Evolutionary conservation across 768 basidiomycete genomes (phyloP), one percentile per base, ranked within the genome.

Genomic region (Lyophyllum semitale): DNA sequence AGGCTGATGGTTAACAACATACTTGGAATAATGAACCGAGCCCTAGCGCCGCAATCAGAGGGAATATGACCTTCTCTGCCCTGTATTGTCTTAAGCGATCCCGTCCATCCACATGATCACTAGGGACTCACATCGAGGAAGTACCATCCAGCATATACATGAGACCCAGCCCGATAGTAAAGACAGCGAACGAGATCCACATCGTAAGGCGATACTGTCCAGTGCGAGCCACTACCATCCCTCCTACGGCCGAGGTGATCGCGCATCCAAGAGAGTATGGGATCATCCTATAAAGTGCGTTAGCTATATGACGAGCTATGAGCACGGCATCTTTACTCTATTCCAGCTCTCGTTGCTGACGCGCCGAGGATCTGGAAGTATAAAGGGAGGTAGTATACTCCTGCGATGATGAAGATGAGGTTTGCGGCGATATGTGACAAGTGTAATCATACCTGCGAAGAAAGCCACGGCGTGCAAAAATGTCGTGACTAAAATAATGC

Each of bases 311-410:
- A 20, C 33, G 25, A 53, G 22, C 32, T 49, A 43, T 38, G 37
- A 12, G 15, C 12, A n/a, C n/a, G 37, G 50, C 15, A 43, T 43
- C 29, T 75, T 67, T 66, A 86, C 88, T 81, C 75, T 20, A 91
- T 77, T 48, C 88, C 88, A 25, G 89, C 80, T 43, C 71, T 76
- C 0, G 88, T 91, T 6, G 90, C 88, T 8, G 87, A 87, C 0
- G 88, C 77, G 0, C 91, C 91, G 12, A 91, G 78, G 2, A 87
- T 81, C 73, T 93, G 91, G 70, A 79, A 93, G 66, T 88, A 93
- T 2, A 92, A 65, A 1, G 91, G 90, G 7, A 93, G 76, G 61
- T 91, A 91, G 63, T 73, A 87, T 41, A 83, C 80, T 27, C 78
- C 80, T 79, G 35, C 8, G 1, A 32, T 30, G 33, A 23, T 33